These are phyloP conservation scores for Cercospora sp. DNA, from an alignment of 2,329 filamentous ascomycete species.

Conservation along the genomic window DNA sequence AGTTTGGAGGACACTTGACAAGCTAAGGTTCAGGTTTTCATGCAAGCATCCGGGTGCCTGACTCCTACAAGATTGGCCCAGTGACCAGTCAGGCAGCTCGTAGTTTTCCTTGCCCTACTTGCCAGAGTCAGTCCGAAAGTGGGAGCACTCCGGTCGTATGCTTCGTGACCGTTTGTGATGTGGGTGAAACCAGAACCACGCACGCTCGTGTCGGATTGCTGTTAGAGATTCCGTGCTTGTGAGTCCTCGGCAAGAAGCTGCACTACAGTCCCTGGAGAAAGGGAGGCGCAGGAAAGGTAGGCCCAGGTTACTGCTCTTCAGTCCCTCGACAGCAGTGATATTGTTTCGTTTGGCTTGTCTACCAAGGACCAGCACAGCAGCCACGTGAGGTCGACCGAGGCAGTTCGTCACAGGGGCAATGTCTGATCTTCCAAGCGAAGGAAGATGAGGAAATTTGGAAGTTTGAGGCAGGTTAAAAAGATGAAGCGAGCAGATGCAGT, in stretches of 20 bases:
- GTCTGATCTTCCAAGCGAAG: neutral
- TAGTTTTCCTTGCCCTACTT: neutral
- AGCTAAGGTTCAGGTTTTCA: conserved; percentile 8
- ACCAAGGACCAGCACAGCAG: no score
- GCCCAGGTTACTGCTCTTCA: neutral
- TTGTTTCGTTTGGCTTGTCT: neutral
- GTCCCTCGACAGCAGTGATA: neutral
- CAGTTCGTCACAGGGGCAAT: neutral
- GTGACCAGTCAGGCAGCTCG: neutral
- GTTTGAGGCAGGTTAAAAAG: neutral
- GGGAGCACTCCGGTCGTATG: neutral
- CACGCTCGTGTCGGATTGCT: neutral
- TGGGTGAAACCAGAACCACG: neutral
- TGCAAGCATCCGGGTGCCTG: neutral
- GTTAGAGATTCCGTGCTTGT: conserved; percentile 5
- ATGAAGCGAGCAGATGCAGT: neutral
- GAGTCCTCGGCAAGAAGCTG: neutral
- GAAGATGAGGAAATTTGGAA: neutral
- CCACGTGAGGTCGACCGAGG: neutral
- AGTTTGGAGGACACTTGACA: conserved; percentile 9
- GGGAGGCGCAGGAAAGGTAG: neutral
- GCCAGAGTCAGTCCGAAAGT: neutral
- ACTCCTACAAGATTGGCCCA: neutral
- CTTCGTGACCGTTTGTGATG: neutral
- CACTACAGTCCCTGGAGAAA: neutral